Evolutionary conservation across 306 rosid genomes (phyloP).

Genomic region (Cucumis hystrix): DNA sequence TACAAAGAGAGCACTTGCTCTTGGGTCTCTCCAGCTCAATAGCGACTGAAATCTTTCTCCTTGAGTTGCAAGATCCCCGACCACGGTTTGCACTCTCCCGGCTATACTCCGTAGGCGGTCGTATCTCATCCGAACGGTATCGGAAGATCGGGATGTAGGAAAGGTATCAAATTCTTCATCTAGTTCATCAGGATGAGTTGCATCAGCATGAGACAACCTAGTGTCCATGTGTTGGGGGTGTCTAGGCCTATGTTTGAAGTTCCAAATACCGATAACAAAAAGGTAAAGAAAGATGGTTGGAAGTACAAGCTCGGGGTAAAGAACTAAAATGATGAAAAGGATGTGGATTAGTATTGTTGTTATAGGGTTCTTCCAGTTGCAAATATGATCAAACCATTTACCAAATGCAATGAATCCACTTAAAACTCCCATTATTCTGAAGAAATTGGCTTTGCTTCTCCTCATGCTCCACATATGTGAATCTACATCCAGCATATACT

Average conservation of each 20-base stretch:
- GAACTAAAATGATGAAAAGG: constrained; percentile 63
- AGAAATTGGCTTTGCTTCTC: constrained; percentile 93
- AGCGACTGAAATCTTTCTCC: constrained; percentile 76
- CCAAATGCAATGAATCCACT: constrained; percentile 54
- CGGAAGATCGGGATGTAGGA: constrained; percentile 51
- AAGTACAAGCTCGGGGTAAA: constrained; percentile 72
- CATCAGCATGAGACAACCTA: constrained; percentile 70
- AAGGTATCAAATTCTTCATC: constrained; percentile 82
- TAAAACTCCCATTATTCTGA: constrained; percentile 77
- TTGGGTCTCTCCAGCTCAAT: constrained; percentile 89
- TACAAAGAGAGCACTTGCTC: constrained; percentile 60
- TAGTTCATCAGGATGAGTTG: constrained; percentile 64
- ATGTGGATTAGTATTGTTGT: constrained; percentile 71
- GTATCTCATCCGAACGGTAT: constrained; percentile 62
- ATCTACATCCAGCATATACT: constrained; percentile 88
- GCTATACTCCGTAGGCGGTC: constrained; percentile 73
- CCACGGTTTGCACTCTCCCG: constrained; percentile 77
- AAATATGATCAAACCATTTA: constrained; percentile 78
- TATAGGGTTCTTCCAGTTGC: constrained; percentile 83
- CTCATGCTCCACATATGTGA: constrained; percentile 96
- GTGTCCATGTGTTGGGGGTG: constrained; percentile 95
- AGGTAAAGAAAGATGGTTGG: constrained; percentile 76
- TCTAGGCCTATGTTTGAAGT: constrained; percentile 60
- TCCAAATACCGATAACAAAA: constrained; percentile 89
- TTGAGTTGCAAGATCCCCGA: constrained; percentile 84